Evolutionary conservation across 1,139 yeast genomes (phyloP).

Genomic region (Arxiozyma bovina): DNA sequence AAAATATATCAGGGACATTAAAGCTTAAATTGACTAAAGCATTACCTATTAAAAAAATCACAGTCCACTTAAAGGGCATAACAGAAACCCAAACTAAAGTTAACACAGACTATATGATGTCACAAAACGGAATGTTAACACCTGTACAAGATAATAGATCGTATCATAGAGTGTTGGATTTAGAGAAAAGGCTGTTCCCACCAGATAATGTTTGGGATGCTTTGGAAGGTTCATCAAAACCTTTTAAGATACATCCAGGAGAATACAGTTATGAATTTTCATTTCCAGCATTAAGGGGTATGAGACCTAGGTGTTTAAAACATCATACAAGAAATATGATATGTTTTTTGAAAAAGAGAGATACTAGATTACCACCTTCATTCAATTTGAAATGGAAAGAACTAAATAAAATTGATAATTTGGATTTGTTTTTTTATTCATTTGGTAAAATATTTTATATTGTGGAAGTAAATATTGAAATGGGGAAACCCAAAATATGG

Average conservation of each 20-base stretch:
- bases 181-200: slow-evolving; percentile 24
- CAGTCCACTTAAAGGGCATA: slow-evolving; percentile 22
- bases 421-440: slow-evolving; percentile 23
- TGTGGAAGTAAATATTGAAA: slow-evolving; percentile 22
- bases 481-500: slow-evolving; percentile 24
- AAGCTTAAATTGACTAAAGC: slow-evolving; percentile 17
- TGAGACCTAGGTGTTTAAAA: slow-evolving; percentile 21
- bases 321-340: slow-evolving; percentile 17
- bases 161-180: slow-evolving; percentile 17
- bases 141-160: slow-evolving; percentile 23
- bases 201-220: slow-evolving; percentile 29
- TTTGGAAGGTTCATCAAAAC: slow-evolving; percentile 22
- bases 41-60: slow-evolving; percentile 20
- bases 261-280: slow-evolving; percentile 21
- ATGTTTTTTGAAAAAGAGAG: slow-evolving; percentile 18
- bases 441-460: slow-evolving; percentile 25
- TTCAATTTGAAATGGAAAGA: slow-evolving; percentile 23
- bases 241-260: slow-evolving; percentile 25
- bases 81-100: slow-evolving; percentile 23
- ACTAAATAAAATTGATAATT: slow-evolving; percentile 18
- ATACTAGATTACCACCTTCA: slow-evolving; percentile 25
- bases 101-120: slow-evolving; percentile 16
- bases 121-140: slow-evolving; percentile 19
- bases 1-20: slow-evolving; percentile 21
- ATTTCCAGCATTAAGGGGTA: slow-evolving; percentile 19